These are phyloP conservation scores for Phytophthora pini DNA, from an alignment of 352 stramenopile genomes.

Conservation along the genomic window DNA sequence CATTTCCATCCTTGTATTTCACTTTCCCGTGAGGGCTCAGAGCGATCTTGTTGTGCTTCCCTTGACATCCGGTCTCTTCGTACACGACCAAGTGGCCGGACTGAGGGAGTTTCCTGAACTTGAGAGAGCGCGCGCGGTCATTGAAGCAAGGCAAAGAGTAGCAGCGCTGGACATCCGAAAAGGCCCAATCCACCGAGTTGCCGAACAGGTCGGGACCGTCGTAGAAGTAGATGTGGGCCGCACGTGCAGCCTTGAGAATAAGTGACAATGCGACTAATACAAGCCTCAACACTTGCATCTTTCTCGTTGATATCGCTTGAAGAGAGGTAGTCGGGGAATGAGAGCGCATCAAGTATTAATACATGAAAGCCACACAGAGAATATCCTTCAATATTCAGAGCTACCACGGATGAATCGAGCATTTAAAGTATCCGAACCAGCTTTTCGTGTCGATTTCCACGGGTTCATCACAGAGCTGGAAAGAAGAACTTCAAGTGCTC, in stretches of 20 bases:
- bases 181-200: slow-evolving; percentile 11
- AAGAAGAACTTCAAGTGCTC: background rate
- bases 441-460: no score
- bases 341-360: background rate
- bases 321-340: background rate
- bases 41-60: slow-evolving; percentile 20
- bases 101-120: slow-evolving; percentile 18
- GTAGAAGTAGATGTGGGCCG: slow-evolving; percentile 17
- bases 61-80: slow-evolving; percentile 13
- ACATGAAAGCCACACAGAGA: no score
- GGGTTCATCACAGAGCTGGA: no score
- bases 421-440: background rate
- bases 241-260: background rate
- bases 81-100: slow-evolving; percentile 19
- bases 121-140: slow-evolving; percentile 16
- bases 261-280: background rate
- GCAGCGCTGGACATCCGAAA: slow-evolving; percentile 19
- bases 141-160: slow-evolving; percentile 29
- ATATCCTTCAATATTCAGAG: no score
- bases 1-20: slow-evolving; percentile 20
- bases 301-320: background rate
- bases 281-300: background rate
- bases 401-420: no score
- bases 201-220: slow-evolving; percentile 7
- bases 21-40: slow-evolving; percentile 1